These are phyloP conservation scores for Fusarium camptoceras DNA, from an alignment of 2,329 filamentous ascomycete species.

Conservation along the genomic window DNA sequence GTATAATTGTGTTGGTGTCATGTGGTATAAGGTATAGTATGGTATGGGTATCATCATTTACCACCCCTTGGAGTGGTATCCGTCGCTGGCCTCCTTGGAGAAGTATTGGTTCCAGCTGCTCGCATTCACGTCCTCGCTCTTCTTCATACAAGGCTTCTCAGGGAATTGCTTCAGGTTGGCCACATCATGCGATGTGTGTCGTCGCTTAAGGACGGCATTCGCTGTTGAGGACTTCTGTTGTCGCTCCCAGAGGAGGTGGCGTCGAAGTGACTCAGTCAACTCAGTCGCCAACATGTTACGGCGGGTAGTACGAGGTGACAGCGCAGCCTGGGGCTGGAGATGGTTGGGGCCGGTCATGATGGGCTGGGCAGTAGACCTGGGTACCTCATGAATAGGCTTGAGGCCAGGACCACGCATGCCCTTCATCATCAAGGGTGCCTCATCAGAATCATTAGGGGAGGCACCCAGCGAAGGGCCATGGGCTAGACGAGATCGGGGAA, in stretches of 20 bases:
- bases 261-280: conserved; percentile 90
- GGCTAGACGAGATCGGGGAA: conserved; percentile 70
- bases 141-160: conserved; percentile 70
- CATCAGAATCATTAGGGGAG: conserved; percentile 70
- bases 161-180: conserved; percentile 88
- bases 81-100: conserved; percentile 74
- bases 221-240: conserved; percentile 92
- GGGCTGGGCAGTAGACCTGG: conserved; percentile 77
- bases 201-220: conserved; percentile 87
- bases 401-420: conserved; percentile 62
- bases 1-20: conserved; percentile 38
- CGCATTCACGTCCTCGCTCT: conserved; percentile 71
- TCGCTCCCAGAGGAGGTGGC: conserved; percentile 93
- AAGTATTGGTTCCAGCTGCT: conserved; percentile 90
- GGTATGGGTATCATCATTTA: conserved; percentile 45
- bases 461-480: conserved; percentile 58
- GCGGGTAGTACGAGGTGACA: conserved; percentile 91
- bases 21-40: conserved; percentile 21
- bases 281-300: conserved; percentile 97
- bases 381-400: conserved; percentile 70
- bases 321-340: conserved; percentile 73
- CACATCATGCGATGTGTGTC: conserved; percentile 91
- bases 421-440: conserved; percentile 74
- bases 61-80: conserved; percentile 60
- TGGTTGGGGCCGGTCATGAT: conserved; percentile 80